Percentiles rank a stretch among this genome's conserved stretches.
Evolutionary conservation across 2,329 filamentous ascomycete genomes (phyloP).

Genomic region (Colletotrichum lini): DNA sequence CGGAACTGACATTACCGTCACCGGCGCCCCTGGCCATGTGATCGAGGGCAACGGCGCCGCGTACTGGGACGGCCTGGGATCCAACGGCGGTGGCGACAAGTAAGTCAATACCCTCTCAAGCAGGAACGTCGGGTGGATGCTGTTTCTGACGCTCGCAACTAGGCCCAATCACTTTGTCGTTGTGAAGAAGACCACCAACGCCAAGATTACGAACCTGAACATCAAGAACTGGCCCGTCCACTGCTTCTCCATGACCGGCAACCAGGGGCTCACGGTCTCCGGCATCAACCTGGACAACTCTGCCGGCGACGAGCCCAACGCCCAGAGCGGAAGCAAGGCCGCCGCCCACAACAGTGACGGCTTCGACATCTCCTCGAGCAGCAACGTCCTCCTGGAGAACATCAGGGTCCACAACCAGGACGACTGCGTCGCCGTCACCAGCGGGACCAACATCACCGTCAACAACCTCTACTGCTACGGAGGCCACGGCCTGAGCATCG

Average conservation of each 20-base stretch:
- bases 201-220: constrained; percentile 35
- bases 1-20: constrained; percentile 32
- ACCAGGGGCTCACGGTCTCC: constrained; percentile 25
- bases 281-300: constrained; percentile 36
- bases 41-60: constrained; percentile 39
- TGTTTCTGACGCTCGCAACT: background rate
- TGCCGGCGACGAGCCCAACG: constrained; percentile 34
- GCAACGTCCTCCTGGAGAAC: constrained; percentile 54
- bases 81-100: constrained; percentile 37
- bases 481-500: constrained; percentile 63
- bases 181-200: constrained; percentile 37
- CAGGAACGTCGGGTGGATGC: background rate
- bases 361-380: constrained; percentile 57
- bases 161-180: constrained; percentile 39
- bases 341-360: constrained; percentile 59
- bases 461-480: constrained; percentile 59
- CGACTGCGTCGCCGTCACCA: constrained; percentile 62
- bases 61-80: constrained; percentile 39
- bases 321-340: constrained; percentile 28
- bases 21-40: constrained; percentile 31
- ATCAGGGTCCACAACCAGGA: constrained; percentile 58
- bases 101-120: background rate
- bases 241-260: constrained; percentile 38
- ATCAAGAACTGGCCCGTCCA: constrained; percentile 42
- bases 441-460: constrained; percentile 57